These are phyloP conservation scores for Byssochlamys sp. DNA, from an alignment of 2,329 filamentous ascomycete species.

Conservation along the genomic window DNA sequence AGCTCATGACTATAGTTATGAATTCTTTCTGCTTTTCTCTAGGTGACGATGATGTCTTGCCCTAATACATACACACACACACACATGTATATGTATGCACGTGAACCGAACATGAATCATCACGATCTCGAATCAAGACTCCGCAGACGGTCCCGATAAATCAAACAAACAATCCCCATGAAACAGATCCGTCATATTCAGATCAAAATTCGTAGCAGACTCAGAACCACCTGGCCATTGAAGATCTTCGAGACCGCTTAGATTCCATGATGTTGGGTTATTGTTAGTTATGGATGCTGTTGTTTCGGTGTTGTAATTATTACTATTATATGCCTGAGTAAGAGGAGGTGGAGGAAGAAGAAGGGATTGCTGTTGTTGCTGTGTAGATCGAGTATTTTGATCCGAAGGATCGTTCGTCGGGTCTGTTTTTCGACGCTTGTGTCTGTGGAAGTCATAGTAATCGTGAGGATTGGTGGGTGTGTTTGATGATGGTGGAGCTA, in stretches of 20 bases:
- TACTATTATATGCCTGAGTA: too few relatives aligned
- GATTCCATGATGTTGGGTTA: constrained; percentile 4
- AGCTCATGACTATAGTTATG: too few relatives aligned
- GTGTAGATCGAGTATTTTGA: neutral
- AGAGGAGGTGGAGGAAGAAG: neutral
- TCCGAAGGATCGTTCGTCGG: neutral
- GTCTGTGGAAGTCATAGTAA: neutral
- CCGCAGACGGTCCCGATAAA: constrained; percentile 18
- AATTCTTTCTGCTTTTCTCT: too few relatives aligned
- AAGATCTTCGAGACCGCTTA: constrained; percentile 4
- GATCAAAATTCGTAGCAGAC: constrained; percentile 18
- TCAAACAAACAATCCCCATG: constrained; percentile 24
- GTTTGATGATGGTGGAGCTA: neutral
- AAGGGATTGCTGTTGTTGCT: neutral
- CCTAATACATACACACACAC: too few relatives aligned
- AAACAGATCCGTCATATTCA: constrained; percentile 24
- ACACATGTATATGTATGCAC: neutral
- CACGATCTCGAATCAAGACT: constrained; percentile 13
- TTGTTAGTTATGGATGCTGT: neutral
- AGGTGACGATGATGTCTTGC: too few relatives aligned
- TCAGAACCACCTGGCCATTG: constrained; percentile 1
- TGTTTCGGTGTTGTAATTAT: too few relatives aligned
- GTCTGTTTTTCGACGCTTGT: neutral
- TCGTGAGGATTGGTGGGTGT: neutral
- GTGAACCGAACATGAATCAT: too few relatives aligned